Evolutionary conservation across 352 stramenopile species (phyloP).

Genomic region (Pythium rhizo-oryzae): DNA sequence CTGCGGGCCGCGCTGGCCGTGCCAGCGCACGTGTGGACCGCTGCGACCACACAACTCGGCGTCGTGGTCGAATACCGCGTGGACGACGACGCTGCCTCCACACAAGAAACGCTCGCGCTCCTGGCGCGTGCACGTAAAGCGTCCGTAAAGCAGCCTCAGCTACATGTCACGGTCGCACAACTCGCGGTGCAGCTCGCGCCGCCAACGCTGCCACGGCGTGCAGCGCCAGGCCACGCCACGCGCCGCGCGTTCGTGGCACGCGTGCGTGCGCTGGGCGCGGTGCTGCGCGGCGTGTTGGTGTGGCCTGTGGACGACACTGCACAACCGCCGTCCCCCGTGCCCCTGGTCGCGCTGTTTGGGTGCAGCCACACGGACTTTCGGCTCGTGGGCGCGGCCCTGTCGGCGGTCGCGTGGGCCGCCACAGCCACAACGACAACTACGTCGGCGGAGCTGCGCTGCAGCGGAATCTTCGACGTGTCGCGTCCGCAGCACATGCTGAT

Average conservation of each 20-base stretch:
- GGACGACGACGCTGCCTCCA: neutral
- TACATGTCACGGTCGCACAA: neutral
- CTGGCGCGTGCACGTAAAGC: neutral
- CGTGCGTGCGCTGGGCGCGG: no score
- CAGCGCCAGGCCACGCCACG: no score
- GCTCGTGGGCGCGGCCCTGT: neutral
- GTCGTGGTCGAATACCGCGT: slow-evolving; percentile 1
- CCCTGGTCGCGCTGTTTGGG: neutral
- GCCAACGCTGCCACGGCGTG: neutral
- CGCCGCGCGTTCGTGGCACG: neutral
- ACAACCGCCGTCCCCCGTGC: neutral
- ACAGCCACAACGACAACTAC: no score
- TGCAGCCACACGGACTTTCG: slow-evolving; percentile 5
- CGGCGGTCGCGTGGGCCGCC: no score
- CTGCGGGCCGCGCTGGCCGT: neutral
- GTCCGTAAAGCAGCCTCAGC: no score
- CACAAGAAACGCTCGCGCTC: neutral
- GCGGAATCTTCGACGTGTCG: neutral
- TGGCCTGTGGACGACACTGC: no score
- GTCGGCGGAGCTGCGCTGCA: neutral
- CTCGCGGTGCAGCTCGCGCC: slow-evolving; percentile 4
- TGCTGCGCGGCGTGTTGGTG: no score
- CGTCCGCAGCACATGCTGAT: neutral
- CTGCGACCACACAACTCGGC: neutral
- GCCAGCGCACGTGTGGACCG: no score